These are phyloP conservation scores for Macrolepiota dolichaula DNA, from an alignment of 768 basidiomycete genomes.

Conservation along the genomic window DNA sequence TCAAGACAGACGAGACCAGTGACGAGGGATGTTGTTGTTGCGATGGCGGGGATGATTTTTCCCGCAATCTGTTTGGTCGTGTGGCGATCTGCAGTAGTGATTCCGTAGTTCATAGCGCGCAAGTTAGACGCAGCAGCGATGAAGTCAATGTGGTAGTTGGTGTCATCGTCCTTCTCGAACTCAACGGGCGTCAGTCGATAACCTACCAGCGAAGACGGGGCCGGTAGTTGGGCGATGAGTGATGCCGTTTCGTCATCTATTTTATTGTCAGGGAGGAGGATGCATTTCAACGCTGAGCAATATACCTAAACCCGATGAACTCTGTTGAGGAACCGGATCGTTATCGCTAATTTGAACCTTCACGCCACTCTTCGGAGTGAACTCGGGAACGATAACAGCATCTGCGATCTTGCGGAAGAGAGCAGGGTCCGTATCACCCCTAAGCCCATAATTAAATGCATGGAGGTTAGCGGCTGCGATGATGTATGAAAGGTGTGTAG, in stretches of 20 bases:
- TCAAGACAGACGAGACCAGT: constrained; percentile 96
- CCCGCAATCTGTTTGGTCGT: constrained; percentile 97
- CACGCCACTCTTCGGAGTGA: constrained; percentile 88
- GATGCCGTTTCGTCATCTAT: constrained; percentile 53
- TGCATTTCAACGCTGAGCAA: background rate
- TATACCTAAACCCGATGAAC: constrained; percentile 34
- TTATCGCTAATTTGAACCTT: constrained; percentile 92
- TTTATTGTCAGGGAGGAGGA: constrained; percentile 13
- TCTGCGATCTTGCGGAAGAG: constrained; percentile 84
- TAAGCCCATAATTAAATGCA: constrained; percentile 96
- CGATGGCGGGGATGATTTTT: constrained; percentile 99
- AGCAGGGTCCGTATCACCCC: constrained; percentile 77
- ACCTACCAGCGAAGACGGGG: constrained; percentile 91
- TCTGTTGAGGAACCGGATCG: constrained; percentile 71
- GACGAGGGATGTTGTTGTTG: constrained; percentile 95
- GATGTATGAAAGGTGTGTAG: constrained; percentile 83
- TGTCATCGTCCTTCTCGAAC: constrained; percentile 99
- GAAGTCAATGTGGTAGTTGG: constrained; percentile 98
- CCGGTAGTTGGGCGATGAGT: constrained; percentile 68
- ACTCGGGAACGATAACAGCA: constrained; percentile 83
- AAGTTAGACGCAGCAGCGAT: constrained; percentile 97
- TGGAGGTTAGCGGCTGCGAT: constrained; percentile 94
- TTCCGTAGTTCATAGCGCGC: constrained; percentile 92
- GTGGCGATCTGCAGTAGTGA: constrained; percentile 83
- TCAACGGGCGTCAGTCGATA: constrained; percentile 94